Base-by-base conservation (phyloP, 768 basidiomycete genomes). In the Gloeostereum incarnatum region DNA sequence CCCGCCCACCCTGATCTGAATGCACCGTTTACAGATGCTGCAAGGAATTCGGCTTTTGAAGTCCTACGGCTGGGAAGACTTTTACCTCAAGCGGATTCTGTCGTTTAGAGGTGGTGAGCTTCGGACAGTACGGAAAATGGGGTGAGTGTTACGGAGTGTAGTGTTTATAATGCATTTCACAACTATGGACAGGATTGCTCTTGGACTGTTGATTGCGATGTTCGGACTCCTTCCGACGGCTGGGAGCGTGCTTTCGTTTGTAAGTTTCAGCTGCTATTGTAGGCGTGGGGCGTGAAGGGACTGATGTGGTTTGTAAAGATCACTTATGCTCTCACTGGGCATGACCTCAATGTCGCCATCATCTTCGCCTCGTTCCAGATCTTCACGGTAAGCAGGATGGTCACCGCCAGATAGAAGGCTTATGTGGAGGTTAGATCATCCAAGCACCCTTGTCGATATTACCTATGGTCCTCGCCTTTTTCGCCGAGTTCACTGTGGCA, bases 31-130 rank as follows among this genome's bases (percentile, higher is more conserved):
- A 32, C 43, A 74, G 61, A 68, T 84, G 2, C 56, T 87, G 10
- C 76, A 78, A 53, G 75, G 75, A 29, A 79, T 83, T 39, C 68
- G 81, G 3, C 62, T 80, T 4, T 65, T 83, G 48, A 83, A 83
- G 54, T 58, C 68, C 20, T 81, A 75, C 48, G 73, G 72, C 0
- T 81, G 75, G 69, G 77, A 77, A 48, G 39, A 43, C 9, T 73
- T 73, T 42, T 77, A 73, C 45, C 52, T 56, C 1, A 49, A 61
- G 17, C 60, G 65, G 36, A 66, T 73, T 19, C 58, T 58, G 20
- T 50, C 48, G 1, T 49, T 71, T 37, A 53, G 73, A 16, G 49
- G 46, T 22, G 48, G 55, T 27, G 71, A 72, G 43, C 59, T 70
- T 24, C 45, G 47, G 4, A 58, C 66, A 14, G 53, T 73, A 14